These are phyloP conservation scores for Lumnitzera racemosa DNA, from an alignment of 345 rosid genomes.

Conservation along the genomic window DNA sequence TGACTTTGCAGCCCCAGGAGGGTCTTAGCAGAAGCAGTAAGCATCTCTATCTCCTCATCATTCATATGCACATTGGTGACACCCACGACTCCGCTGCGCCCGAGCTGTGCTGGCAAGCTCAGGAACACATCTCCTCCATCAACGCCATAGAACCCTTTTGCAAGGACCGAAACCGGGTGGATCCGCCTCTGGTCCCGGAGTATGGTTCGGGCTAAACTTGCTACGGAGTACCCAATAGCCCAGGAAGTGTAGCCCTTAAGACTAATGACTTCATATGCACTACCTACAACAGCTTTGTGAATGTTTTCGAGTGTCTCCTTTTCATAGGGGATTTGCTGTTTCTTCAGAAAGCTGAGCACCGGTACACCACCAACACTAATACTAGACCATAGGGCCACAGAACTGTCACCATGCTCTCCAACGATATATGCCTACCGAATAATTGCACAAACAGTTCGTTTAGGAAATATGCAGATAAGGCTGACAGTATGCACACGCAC, in stretches of 20 bases:
- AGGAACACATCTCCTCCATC: constrained; percentile 67
- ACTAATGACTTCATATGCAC: constrained; percentile 78
- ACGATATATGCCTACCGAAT: constrained; percentile 57
- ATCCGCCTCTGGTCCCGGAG: constrained; percentile 80
- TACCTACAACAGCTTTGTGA: constrained; percentile 51
- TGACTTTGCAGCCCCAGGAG: constrained; percentile 63
- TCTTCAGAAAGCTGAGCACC: constrained; percentile 60
- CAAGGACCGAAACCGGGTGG: constrained; percentile 85
- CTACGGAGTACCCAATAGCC: constrained; percentile 96
- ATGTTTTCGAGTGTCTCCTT: constrained; percentile 69
- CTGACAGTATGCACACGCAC: too few relatives aligned
- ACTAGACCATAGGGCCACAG: constrained; percentile 95
- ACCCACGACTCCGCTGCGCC: constrained; percentile 64
- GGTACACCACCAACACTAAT: constrained; percentile 93
- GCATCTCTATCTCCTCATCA: constrained; percentile 50
- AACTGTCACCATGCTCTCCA: constrained; percentile 96
- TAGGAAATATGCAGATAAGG: too few relatives aligned
- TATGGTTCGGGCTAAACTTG: constrained; percentile 61
- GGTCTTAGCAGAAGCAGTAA: constrained; percentile 61
- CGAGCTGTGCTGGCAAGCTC: constrained; percentile 76
- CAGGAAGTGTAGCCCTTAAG: constrained; percentile 94
- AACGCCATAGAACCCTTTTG: constrained; percentile 77
- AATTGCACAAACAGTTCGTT: too few relatives aligned
- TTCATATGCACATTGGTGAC: constrained; percentile 75
- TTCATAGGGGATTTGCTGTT: constrained; percentile 66